These are phyloP conservation scores for Lumnitzera racemosa DNA, from an alignment of 345 rosid species.

Conservation along the genomic window DNA sequence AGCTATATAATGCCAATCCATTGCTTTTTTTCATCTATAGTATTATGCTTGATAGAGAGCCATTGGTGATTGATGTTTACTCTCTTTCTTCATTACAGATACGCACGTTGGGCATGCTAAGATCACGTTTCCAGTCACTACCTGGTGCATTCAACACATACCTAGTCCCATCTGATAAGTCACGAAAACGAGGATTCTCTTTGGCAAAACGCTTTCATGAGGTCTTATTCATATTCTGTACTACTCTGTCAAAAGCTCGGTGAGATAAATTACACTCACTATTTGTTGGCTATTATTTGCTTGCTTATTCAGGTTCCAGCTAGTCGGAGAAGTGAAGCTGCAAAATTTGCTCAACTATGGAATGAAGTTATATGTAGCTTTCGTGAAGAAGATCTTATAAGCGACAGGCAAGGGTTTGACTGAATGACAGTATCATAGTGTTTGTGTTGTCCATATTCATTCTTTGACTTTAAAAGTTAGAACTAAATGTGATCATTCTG, in stretches of 20 bases:
- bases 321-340: constrained; percentile 92
- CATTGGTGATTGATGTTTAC: background rate
- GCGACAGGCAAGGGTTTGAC: constrained; percentile 67
- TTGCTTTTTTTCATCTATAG: background rate
- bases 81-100: constrained; percentile 33
- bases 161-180: constrained; percentile 82
- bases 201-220: constrained; percentile 78
- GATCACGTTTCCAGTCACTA: constrained; percentile 91
- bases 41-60: background rate
- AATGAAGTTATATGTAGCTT: constrained; percentile 90
- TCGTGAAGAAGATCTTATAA: constrained; percentile 98
- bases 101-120: constrained; percentile 90
- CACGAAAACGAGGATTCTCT: constrained; percentile 75
- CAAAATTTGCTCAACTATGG: constrained; percentile 97
- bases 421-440: constrained; percentile 6
- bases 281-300: background rate
- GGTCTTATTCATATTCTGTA: constrained; percentile 29
- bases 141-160: constrained; percentile 87
- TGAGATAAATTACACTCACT: background rate
- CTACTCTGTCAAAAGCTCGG: background rate
- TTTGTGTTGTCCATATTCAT: constrained; percentile 7
- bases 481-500: constrained; percentile 19
- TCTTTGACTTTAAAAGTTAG: constrained; percentile 7
- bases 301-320: constrained; percentile 57
- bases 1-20: too few species aligned